Evolutionary conservation across 805 yeast genomes (phyloP), one percentile per base, ranked within the genome.

Genomic region (Spencermartinsiella europaea): DNA sequence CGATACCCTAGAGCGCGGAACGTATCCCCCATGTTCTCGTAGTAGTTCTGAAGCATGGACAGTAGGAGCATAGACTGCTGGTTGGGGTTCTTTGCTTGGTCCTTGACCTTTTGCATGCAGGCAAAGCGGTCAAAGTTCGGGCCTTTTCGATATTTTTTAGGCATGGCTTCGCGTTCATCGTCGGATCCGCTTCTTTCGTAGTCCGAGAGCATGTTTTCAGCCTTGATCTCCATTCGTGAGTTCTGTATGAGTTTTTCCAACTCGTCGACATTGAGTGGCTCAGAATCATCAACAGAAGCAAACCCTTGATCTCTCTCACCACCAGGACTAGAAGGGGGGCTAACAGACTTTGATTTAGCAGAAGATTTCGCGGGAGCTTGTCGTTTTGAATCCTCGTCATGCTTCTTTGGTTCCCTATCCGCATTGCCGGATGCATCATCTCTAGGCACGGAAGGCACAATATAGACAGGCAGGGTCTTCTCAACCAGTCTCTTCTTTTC

Each of bases 1-100:
- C 67, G 59, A 49, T 78, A 79, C 10, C 74, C 70, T 34, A 60
- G 59, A 3, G 64, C 67, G 39, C 70, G 63, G 55, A 64, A 74
- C 21, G 57, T 59, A 19, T 72, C 72, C 2, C 72, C 71, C 31
- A 53, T 51, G 3, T 57, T 47, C 38, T 58, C 52, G 33, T 72
- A 68, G 14, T 66, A 55, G 5, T 55, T 44, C 21, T 64, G 58
- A 55, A 71, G 50, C 35, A 62, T 58, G 8, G 59, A 52, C 27
- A 74, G 63, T 3, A 58, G 49, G 2, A 58, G 56, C 8, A 70
- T 59, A 8, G 69, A 55, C 17, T 40, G 46, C 20, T 59, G 57
- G 44, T 73, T 73, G 5, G 65, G 60, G 37, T 34, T 28, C 4
- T n/a, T 22, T 22, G 21, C 19, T n/a, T 5, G 12, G 20, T n/a